Base-by-base conservation (phyloP, 257 asterid species). In the Cruciata laevipes region DNA sequence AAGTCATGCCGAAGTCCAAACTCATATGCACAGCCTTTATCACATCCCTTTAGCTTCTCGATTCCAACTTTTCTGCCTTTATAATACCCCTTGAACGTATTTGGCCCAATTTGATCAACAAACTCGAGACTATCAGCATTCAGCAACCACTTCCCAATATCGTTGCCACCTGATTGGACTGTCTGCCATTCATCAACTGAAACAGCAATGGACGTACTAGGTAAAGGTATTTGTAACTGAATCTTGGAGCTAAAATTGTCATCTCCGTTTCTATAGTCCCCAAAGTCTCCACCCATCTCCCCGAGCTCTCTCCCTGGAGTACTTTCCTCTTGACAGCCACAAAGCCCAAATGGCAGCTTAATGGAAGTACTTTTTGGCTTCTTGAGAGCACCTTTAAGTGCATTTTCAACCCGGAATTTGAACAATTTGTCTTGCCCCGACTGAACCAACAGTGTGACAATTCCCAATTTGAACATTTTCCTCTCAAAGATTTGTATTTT, bases 141-240 rank as follows among this genome's bases (percentile, higher is more conserved):
- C 84, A 94, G 59, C 75, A 93, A 69, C 96, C 95, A 94, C 72
- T 79, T 85, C 55, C 90, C 89, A 17, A 88, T 83, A 75, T 74
- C 88, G 30, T 79, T 81, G 63, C 79, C 84, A 18, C 95, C 95
- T 37, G 95, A 83, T 74, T 78, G 79, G 70, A 90, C 86, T 0
- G 99, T 94, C 76, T 94, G 99, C 97, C 99, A 94, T 75, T 88
- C 96, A 64, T 90, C 89, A 68, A 94, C 96, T 14, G 99, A 83
- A 68, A 85, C 95, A 33, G 80, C 75, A 71, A 88, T 79, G 33
- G 84, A 82, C 63, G 84, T 87, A 71, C 69, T 73, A 0, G 95
- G 95, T 66, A 94, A 78, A 67, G 97, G 99, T 73, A 80, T 30
- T 53, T 58, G 72, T 71, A 93, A 69, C 73, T 81, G 89, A 63